phyloP scores from a whole-genome alignment of 768 basidiomycete genomes.

The Rhodocollybia butyracea region DNA sequence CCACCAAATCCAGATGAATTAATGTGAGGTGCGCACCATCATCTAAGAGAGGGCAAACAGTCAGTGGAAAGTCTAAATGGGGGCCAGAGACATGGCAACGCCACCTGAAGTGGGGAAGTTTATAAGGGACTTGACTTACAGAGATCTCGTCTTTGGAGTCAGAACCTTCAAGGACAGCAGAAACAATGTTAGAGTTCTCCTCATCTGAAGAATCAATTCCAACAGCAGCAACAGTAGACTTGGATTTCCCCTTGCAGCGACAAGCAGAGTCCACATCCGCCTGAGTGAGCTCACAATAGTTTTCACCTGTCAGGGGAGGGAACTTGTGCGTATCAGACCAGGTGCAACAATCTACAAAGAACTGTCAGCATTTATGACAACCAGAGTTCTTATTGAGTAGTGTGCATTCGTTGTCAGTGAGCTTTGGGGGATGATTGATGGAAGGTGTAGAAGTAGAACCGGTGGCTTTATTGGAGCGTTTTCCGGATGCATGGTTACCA shows the following conservation, averaged over 20 bases:
- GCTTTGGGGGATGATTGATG: background rate
- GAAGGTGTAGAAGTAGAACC: background rate
- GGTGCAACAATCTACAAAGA: too few relatives aligned
- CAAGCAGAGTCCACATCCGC: background rate
- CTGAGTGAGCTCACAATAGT: background rate
- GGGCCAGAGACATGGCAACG: background rate
- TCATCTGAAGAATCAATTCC: background rate
- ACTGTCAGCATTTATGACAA: background rate
- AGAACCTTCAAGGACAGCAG: background rate
- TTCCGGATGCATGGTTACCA: background rate
- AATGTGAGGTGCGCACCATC: constrained; percentile 27
- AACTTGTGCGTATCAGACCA: background rate
- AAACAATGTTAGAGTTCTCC: background rate
- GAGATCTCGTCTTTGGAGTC: background rate
- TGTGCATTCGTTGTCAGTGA: background rate
- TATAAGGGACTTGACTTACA: background rate
- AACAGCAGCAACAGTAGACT: background rate
- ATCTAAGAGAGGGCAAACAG: constrained; percentile 22
- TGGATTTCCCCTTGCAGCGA: background rate
- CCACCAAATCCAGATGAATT: constrained; percentile 23
- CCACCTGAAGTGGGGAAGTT: background rate
- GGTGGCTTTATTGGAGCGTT: background rate
- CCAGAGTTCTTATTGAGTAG: background rate
- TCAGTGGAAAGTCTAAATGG: background rate
- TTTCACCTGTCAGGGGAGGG: background rate